Evolutionary conservation across 129 eudicot genomes (phyloP).

Genomic region (Glebionis coronaria): DNA sequence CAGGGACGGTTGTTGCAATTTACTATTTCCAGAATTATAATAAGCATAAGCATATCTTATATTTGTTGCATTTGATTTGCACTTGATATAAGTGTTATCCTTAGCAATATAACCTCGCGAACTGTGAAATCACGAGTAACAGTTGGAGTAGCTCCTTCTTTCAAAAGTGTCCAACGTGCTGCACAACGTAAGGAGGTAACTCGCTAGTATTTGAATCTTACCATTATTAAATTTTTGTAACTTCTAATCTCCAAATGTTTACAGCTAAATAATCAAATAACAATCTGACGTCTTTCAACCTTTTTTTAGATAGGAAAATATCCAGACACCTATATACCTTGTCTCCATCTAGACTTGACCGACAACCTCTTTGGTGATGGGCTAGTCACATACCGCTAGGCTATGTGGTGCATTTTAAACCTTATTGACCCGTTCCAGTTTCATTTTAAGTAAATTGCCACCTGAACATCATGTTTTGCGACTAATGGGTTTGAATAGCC

Average conservation of each 20-base stretch:
- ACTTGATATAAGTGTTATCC: constrained; percentile 34
- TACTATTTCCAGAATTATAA: neutral
- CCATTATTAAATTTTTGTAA: neutral
- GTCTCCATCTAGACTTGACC: too few relatives aligned
- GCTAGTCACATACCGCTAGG: too few relatives aligned
- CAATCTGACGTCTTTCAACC: too few relatives aligned
- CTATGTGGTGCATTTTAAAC: neutral
- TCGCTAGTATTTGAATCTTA: constrained; percentile 8
- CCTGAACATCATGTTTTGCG: neutral
- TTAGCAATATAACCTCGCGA: constrained; percentile 58
- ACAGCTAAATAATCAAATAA: too few relatives aligned
- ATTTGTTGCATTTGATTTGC: constrained; percentile 6
- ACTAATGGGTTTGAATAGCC: neutral
- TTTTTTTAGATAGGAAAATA: too few relatives aligned
- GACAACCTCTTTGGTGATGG: too few relatives aligned
- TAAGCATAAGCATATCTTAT: neutral
- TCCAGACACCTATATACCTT: too few relatives aligned
- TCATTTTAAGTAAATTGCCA: neutral
- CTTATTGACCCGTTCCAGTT: constrained; percentile 1
- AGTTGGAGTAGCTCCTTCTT: constrained; percentile 85
- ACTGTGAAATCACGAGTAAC: constrained; percentile 60
- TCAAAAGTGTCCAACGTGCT: constrained; percentile 55
- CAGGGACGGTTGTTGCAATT: too few relatives aligned
- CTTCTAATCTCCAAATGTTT: too few relatives aligned
- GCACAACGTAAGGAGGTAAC: constrained; percentile 81